These are phyloP conservation scores for Corylus avellana DNA, from an alignment of 306 rosid species.

Conservation along the genomic window DNA sequence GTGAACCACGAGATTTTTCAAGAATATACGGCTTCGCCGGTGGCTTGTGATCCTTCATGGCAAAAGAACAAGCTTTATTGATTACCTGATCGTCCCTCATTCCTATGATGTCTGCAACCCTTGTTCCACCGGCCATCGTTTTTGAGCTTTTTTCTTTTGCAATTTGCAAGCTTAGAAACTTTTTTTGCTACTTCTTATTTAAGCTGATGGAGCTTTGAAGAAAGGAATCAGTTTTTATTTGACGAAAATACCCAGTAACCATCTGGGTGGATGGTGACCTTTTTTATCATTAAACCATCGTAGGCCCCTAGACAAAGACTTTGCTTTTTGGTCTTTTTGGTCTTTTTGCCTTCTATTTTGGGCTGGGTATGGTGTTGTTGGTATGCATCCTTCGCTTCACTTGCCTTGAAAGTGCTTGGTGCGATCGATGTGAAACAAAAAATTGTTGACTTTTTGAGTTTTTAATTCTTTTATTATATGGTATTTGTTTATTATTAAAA, in stretches of 20 bases:
- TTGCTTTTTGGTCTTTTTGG: too few species aligned
- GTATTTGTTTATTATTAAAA: too few species aligned
- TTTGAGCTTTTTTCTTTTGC: neutral
- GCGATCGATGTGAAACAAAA: too few species aligned
- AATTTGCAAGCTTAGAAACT: neutral
- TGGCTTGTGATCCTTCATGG: constrained; percentile 42
- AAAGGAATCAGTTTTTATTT: neutral
- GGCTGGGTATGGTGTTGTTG: too few species aligned
- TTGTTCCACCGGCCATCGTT: constrained; percentile 37
- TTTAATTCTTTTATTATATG: neutral
- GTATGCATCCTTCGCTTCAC: too few species aligned
- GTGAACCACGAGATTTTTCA: constrained; percentile 15
- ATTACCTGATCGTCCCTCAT: constrained; percentile 39
- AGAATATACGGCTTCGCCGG: constrained; percentile 24
- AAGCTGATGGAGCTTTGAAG: neutral
- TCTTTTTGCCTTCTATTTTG: too few species aligned
- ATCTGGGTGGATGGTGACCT: too few species aligned
- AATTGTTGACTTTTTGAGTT: neutral
- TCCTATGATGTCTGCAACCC: constrained; percentile 34
- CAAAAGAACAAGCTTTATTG: constrained; percentile 32
- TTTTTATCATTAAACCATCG: too few species aligned
- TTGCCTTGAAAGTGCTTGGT: too few species aligned
- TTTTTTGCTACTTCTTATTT: neutral
- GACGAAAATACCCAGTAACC: neutral
- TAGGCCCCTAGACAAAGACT: too few species aligned